These are phyloP conservation scores for Yarrowia bubula DNA, from an alignment of 805 yeast species.

Conservation along the genomic window DNA sequence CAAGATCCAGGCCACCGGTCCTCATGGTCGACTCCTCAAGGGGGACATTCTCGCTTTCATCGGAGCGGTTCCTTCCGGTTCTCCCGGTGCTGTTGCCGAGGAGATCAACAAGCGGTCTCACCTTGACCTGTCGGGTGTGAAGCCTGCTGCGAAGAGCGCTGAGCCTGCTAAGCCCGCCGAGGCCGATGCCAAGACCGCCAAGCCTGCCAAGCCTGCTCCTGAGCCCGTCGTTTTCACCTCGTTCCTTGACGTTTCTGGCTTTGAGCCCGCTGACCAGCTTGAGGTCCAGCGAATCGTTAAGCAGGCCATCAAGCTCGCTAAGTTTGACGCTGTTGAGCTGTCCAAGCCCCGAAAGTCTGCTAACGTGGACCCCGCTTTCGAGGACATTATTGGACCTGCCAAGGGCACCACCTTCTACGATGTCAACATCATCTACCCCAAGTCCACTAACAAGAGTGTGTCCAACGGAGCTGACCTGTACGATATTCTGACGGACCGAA, in stretches of 20 bases:
- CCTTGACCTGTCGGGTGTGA: constrained; percentile 71
- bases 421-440: constrained; percentile 39
- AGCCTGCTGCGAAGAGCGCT: constrained; percentile 30
- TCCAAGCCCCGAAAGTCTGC: constrained; percentile 40
- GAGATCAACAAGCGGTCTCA: constrained; percentile 54
- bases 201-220: constrained; percentile 24
- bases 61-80: constrained; percentile 63
- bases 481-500: constrained; percentile 37
- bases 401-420: constrained; percentile 38
- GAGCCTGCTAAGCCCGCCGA: constrained; percentile 32
- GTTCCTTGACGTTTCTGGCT: constrained; percentile 29
- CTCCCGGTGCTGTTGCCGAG: constrained; percentile 53
- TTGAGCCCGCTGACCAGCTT: constrained; percentile 32
- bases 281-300: constrained; percentile 42
- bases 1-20: constrained; percentile 82
- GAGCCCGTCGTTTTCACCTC: constrained; percentile 30
- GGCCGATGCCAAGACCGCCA: constrained; percentile 25
- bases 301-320: constrained; percentile 48
- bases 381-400: constrained; percentile 53
- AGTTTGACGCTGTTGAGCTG: constrained; percentile 35
- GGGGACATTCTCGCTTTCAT: constrained; percentile 88
- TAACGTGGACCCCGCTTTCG: constrained; percentile 59
- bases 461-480: constrained; percentile 34
- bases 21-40: constrained; percentile 78
- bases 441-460: constrained; percentile 30